Base-by-base conservation (phyloP, 2,329 filamentous ascomycete species). In the Cercospora brassicicola region DNA sequence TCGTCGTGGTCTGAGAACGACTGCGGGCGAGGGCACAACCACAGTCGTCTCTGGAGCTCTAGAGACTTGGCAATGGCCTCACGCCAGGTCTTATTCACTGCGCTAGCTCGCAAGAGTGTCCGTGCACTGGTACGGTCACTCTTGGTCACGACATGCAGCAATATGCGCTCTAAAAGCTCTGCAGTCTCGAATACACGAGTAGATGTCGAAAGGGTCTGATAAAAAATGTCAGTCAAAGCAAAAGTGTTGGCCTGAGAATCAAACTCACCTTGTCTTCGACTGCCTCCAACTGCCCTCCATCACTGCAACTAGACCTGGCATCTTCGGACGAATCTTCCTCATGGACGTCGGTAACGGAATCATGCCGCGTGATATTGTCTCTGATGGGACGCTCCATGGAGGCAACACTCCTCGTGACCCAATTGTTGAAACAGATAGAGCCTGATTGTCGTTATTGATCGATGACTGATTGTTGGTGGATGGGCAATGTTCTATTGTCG, bases 61-160 rank as follows among this genome's bases (percentile, higher is more conserved):
- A 18, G 18, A 36, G 42, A 53, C 28, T 23, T 33, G n/a, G 18
- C 2, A 11, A 62, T 53, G 1, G 45, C 15, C 18, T n/a, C 28
- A 15, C 20, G 42, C 60, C 60, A 62, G 45, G 28, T 39, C 23
- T 53, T 62, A 45, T 55, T 55, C 45, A 62, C 45, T 10, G n/a
- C 18, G n/a, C n/a, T 33, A 6, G 60, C 60, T 36, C 60, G 23
- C n/a, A 53, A 10, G 26, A 62, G 26, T 15, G 26, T 30, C 20
- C 5, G 26, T 2, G 60, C 28, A 13, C 10, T 33, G 15, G 20
- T n/a, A 7, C 42, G 45, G 6, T 28, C 51, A 45, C 28, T 36
- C 42, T 13, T 36, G n/a, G 28, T 11, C 48, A 18, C 15, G 5
- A 15, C 33, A 9, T 20, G 42, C 20, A 11, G 28, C 8, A 62